Base-by-base conservation (phyloP, 441 rosid genomes). In the Pelargonium fulgidum region DNA sequence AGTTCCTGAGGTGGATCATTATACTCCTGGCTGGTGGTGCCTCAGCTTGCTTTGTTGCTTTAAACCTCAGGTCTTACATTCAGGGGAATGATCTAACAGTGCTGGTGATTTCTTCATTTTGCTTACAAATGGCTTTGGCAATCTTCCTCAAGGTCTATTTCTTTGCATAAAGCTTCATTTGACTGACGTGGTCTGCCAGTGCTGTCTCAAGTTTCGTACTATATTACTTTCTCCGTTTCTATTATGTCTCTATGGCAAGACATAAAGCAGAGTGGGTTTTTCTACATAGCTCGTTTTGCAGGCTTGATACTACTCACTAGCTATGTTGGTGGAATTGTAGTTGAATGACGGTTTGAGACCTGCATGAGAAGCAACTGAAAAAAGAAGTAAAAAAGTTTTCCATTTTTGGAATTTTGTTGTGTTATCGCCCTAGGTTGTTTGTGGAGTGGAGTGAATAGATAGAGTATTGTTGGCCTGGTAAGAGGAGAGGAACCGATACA, bases 81-180 rank as follows among this genome's bases (percentile, higher is more conserved):
- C 88, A 75, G 66, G 80, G 81, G 19, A 86, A 65, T 42, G 89
- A 92, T 73, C 74, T 86, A 33, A 75, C 86, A 3, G 66, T 90
- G n/a, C 75, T 84, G 68, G 64, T 84, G 74, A 81, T 85, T 58
- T 85, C 87, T 41, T 86, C 98, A 12, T 89, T 92, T 78, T 75
- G 77, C 64, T 76, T 94, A 78, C 99, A 94, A 77, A 81, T 92
- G 83, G 84, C 87, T 61, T 80, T 94, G 20, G 89, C 97, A 56
- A 76, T 94, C 81, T 90, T 94, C 80, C 77, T 94, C 82, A 94
- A 92, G 84, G 96, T 82, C 76, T 89, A 91, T 94, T 94, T 94
- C 84, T 94, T 94, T 76, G 84, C 97, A 41, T 94, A 76, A 80
- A 58, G 42, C 70, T 70, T 66, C 64, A 70, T 16, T 7, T 42